A percentile compares a stretch with the other conserved stretches of the same genome.
phyloP scores from a whole-genome alignment of 768 basidiomycete genomes.

The Boletus edulis region DNA sequence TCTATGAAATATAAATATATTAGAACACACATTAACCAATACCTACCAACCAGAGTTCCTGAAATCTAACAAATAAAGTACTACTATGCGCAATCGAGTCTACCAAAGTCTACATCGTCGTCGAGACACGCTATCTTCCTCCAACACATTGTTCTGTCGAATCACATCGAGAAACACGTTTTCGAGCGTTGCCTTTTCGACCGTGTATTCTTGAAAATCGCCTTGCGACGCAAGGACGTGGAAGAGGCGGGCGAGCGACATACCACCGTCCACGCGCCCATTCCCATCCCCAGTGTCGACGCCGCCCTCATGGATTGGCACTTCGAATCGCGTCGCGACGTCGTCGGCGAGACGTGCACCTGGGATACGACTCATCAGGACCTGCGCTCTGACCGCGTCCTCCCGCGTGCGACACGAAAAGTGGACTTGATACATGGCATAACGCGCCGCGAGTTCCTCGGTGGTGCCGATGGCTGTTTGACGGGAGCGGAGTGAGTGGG shows the following conservation, averaged over 20 bases:
- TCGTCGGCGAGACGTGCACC: slow-evolving; percentile 68
- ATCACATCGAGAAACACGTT: slow-evolving; percentile 74
- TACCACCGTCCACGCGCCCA: neutral
- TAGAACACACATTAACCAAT: too few species aligned
- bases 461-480: slow-evolving; percentile 63
- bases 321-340: slow-evolving; percentile 74
- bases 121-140: slow-evolving; percentile 36
- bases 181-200: slow-evolving; percentile 67
- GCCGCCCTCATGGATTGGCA: slow-evolving; percentile 43
- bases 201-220: slow-evolving; percentile 64
- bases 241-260: slow-evolving; percentile 61
- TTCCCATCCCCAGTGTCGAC: neutral
- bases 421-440: slow-evolving; percentile 76
- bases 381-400: slow-evolving; percentile 54
- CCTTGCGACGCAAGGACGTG: slow-evolving; percentile 48
- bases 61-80: too few species aligned
- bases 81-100: too few species aligned
- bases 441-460: slow-evolving; percentile 58
- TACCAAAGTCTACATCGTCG: slow-evolving; percentile 2
- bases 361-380: slow-evolving; percentile 60
- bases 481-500: neutral
- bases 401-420: slow-evolving; percentile 65
- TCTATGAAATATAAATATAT: too few species aligned
- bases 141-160: slow-evolving; percentile 54
- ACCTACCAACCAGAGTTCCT: too few species aligned